Evolutionary conservation across 352 stramenopile genomes (phyloP), one percentile per base, ranked within the genome.

Genomic region (Globisporangium viniferum): DNA sequence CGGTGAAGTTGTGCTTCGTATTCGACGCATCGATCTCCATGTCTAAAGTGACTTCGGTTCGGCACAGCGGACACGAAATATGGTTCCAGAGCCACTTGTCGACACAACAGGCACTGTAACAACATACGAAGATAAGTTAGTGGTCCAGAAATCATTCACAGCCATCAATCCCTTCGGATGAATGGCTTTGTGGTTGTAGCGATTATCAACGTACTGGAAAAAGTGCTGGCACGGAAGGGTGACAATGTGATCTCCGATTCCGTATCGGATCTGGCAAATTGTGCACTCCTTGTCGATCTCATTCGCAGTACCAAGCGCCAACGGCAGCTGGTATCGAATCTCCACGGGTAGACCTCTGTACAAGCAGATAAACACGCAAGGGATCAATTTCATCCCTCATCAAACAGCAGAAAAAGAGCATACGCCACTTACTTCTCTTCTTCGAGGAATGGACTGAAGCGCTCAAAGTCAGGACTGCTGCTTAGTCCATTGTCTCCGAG

Each of bases 51-150:
- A 95, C 88, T 74, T 95, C 85, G 9, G 78, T 92, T 48, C 88
- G 84, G 67, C 88, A 95, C 3, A 95, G 66, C 18, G 88, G 88
- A 31, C 88, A 95, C n/a, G 88, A 94, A 6, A 82, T 91, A 73
- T 95, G 88, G 65, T 91, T 92, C 78, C 83, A 94, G 20, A 95
- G 58, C 88, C 88, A 95, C 62, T 92, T 90, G 69, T 95, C 88
- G 22, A 90, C 84, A 71, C 88, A 95, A 49, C 82, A 88, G 10
- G 86, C 86, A 70, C 88, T 95, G 60, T 4, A 59, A 29, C 49
- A 27, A 9, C 46, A 69, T 20, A 12, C 49, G 58, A 29, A 41
- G 41, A 41, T 2, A 35, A 63, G 51, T 49, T 1, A 36, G 44
- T 15, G 39, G 44, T 51, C 24, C 18, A 51, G 18, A 51, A 5